Conservation (phyloP, 1,139 yeast species). For the Candida albicans region DNA sequence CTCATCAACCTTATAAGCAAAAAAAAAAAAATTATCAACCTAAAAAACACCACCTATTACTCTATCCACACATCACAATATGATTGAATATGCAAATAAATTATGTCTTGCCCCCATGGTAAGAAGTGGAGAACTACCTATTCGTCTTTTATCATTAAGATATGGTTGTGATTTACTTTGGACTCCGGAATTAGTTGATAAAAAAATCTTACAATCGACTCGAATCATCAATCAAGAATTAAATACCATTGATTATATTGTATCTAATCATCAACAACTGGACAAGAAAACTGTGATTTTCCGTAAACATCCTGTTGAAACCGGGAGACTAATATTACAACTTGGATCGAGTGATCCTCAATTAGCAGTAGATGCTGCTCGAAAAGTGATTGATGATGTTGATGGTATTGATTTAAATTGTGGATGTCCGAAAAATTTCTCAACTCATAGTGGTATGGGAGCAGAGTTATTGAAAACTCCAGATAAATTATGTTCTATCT, state of each 20-base stretch:
- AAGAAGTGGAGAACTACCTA: slow-evolving; percentile 90
- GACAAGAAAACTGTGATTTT: slow-evolving; percentile 49
- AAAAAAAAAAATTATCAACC: no score
- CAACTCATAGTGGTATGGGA: slow-evolving; percentile 95
- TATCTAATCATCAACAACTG: slow-evolving; percentile 23
- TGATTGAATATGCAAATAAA: slow-evolving; percentile 50
- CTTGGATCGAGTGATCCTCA: slow-evolving; percentile 85
- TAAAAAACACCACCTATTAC: neutral
- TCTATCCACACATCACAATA: slow-evolving; percentile 11
- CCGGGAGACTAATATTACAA: slow-evolving; percentile 73
- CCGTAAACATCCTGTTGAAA: slow-evolving; percentile 60
- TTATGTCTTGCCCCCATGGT: slow-evolving; percentile 95
- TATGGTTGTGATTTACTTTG: slow-evolving; percentile 95
- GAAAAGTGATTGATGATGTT: slow-evolving; percentile 77
- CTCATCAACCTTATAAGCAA: no score
- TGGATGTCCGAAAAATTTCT: slow-evolving; percentile 93
- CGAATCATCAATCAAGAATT: slow-evolving; percentile 56
- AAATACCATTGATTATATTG: slow-evolving; percentile 60
- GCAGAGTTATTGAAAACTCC: slow-evolving; percentile 87
- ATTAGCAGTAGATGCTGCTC: slow-evolving; percentile 85
- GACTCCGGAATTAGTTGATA: slow-evolving; percentile 93
- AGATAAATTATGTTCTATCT: slow-evolving; percentile 67
- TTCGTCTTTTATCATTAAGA: slow-evolving; percentile 71
- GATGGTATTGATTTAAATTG: slow-evolving; percentile 92
- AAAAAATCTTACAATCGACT: slow-evolving; percentile 69